Percentiles rank a stretch among this genome's conserved stretches.
Evolutionary conservation across 345 rosid genomes (phyloP).

Genomic region (Lagerstroemia speciosa): DNA sequence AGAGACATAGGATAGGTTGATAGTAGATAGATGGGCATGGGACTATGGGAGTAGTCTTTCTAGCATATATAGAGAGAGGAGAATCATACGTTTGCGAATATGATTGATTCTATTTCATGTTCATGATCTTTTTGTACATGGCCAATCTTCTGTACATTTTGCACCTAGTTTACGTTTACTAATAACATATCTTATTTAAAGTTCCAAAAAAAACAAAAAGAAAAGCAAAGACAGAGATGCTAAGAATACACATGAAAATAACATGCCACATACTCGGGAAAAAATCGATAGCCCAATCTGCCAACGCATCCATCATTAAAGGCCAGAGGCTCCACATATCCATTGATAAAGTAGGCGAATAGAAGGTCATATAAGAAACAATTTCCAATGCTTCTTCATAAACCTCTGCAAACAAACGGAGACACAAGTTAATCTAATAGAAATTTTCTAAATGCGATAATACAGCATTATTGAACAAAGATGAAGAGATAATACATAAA

Average conservation of each 20-base stretch:
- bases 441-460: neutral
- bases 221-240: neutral
- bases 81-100: too few relatives aligned
- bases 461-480: neutral
- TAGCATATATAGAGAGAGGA: too few relatives aligned
- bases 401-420: conserved; percentile 57
- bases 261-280: conserved; percentile 55
- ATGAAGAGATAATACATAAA: too few relatives aligned
- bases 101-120: too few relatives aligned
- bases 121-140: too few relatives aligned
- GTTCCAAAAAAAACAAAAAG: too few relatives aligned
- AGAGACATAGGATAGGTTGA: too few relatives aligned
- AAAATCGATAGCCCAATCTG: conserved; percentile 97
- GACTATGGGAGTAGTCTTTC: too few relatives aligned
- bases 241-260: neutral
- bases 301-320: conserved; percentile 82
- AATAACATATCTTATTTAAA: too few relatives aligned
- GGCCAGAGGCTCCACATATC: conserved; percentile 99
- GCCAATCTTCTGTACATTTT: too few relatives aligned
- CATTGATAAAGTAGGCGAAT: conserved; percentile 79
- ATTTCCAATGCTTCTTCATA: conserved; percentile 98
- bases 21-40: too few relatives aligned
- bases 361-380: conserved; percentile 96
- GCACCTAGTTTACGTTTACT: too few relatives aligned
- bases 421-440: neutral